Evolutionary conservation across 2,329 filamentous ascomycete genomes (phyloP).

Genomic region (Beauveria asiatica): DNA sequence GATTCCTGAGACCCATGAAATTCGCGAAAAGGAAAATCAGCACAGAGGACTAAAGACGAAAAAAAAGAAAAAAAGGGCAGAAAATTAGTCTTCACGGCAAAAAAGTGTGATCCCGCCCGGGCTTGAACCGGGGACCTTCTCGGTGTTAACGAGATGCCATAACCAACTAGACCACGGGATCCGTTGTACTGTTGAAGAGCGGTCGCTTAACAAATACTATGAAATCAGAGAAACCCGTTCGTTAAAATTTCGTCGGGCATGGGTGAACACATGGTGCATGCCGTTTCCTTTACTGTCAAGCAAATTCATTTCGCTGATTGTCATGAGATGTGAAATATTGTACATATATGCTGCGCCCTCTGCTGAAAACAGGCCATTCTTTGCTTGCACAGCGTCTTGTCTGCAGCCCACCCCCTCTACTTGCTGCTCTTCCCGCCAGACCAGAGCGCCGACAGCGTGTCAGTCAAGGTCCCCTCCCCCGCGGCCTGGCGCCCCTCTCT

Average conservation of each 20-base stretch:
- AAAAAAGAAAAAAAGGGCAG: background rate
- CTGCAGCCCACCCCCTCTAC: constrained; percentile 4
- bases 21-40: background rate
- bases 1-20: rapidly evolving
- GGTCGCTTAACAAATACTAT: background rate
- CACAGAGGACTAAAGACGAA: background rate
- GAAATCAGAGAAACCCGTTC: background rate
- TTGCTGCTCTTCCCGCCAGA: constrained; percentile 19
- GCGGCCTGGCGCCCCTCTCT: constrained; percentile 36
- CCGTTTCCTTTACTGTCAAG: background rate
- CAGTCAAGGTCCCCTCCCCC: constrained; percentile 24
- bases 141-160: constrained; percentile 33
- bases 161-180: constrained; percentile 33
- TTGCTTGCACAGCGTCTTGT: background rate
- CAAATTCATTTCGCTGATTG: background rate
- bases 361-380: background rate
- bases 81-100: background rate
- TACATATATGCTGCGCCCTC: background rate
- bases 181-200: background rate
- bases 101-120: constrained; percentile 28
- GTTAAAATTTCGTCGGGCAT: too few species aligned
- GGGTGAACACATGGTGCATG: background rate
- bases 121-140: constrained; percentile 32
- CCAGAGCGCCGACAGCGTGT: constrained; percentile 22
- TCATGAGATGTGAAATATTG: background rate